Evolutionary conservation across 2,329 filamentous ascomycete genomes (phyloP).

Genomic region (Xylariales sp.): DNA sequence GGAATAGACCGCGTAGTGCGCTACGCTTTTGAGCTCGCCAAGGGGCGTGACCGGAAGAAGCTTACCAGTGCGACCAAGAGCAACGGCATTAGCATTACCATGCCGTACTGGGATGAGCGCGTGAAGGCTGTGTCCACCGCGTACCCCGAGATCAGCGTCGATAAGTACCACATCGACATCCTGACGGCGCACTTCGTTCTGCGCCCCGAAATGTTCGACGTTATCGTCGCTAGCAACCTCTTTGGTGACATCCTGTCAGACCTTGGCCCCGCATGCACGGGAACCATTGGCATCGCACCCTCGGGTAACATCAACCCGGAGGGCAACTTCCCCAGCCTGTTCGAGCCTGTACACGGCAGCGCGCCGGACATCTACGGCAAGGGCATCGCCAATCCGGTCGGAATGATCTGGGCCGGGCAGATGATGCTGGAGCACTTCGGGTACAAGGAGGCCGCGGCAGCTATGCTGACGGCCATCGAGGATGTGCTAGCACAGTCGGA

Average conservation of each 20-base stretch:
- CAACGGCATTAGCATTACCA: slow-evolving; percentile 59
- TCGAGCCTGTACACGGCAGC: slow-evolving; percentile 60
- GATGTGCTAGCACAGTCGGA: slow-evolving; percentile 34
- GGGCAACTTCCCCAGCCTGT: slow-evolving; percentile 55
- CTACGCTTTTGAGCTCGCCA: slow-evolving; percentile 58
- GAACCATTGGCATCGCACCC: slow-evolving; percentile 63
- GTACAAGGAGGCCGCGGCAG: slow-evolving; percentile 49
- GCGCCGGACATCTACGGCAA: slow-evolving; percentile 62
- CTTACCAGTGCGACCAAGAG: slow-evolving; percentile 63
- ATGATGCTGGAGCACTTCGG: slow-evolving; percentile 66
- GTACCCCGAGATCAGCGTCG: slow-evolving; percentile 52
- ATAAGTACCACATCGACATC: slow-evolving; percentile 62
- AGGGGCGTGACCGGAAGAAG: slow-evolving; percentile 47
- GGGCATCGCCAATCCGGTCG: slow-evolving; percentile 59
- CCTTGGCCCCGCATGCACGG: slow-evolving; percentile 59
- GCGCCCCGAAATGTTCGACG: slow-evolving; percentile 52
- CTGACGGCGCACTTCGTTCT: slow-evolving; percentile 60
- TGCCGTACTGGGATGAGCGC: slow-evolving; percentile 63
- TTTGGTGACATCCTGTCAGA: slow-evolving; percentile 60
- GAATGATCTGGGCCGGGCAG: slow-evolving; percentile 65
- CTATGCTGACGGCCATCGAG: slow-evolving; percentile 23
- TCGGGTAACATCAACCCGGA: slow-evolving; percentile 61
- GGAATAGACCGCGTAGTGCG: slow-evolving; percentile 54
- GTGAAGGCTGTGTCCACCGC: slow-evolving; percentile 45
- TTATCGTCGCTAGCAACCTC: slow-evolving; percentile 58